Evolutionary conservation across 257 asterid genomes (phyloP).

Genomic region (Voacanga thouarsii): DNA sequence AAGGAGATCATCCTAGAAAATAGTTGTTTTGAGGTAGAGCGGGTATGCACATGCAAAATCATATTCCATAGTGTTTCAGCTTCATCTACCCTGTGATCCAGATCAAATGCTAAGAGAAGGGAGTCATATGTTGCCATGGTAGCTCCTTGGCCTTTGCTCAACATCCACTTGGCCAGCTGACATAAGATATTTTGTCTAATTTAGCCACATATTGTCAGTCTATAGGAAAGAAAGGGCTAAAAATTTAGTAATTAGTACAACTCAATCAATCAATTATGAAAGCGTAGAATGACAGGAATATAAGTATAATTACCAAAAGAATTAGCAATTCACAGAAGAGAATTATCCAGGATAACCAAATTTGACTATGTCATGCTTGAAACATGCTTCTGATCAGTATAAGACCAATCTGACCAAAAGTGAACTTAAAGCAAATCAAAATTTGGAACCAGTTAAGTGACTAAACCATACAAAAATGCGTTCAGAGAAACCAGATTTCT

Average conservation of each 20-base stretch:
- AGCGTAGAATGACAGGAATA: neutral
- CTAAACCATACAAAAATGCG: no score
- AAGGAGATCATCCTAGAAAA: conserved; percentile 87
- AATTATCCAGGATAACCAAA: neutral
- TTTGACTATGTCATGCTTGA: neutral
- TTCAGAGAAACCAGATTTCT: neutral
- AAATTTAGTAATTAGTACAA: neutral
- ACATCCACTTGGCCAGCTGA: conserved; percentile 75
- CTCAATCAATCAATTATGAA: neutral
- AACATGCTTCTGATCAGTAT: neutral
- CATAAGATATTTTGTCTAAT: neutral
- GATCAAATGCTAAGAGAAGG: conserved; percentile 81
- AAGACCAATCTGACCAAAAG: neutral
- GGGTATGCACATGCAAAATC: conserved; percentile 64
- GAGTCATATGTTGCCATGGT: conserved; percentile 77
- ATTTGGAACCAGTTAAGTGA: neutral
- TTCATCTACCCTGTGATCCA: conserved; percentile 81
- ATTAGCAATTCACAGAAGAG: neutral
- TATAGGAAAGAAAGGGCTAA: neutral
- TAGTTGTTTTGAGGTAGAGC: conserved; percentile 70
- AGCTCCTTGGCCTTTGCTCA: conserved; percentile 87
- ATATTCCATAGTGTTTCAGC: conserved; percentile 76
- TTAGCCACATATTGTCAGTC: neutral
- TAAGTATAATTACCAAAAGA: neutral
- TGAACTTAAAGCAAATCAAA: neutral